phyloP scores from a whole-genome alignment of 2,329 filamentous ascomycete species.

The Beauveria asiatica region DNA sequence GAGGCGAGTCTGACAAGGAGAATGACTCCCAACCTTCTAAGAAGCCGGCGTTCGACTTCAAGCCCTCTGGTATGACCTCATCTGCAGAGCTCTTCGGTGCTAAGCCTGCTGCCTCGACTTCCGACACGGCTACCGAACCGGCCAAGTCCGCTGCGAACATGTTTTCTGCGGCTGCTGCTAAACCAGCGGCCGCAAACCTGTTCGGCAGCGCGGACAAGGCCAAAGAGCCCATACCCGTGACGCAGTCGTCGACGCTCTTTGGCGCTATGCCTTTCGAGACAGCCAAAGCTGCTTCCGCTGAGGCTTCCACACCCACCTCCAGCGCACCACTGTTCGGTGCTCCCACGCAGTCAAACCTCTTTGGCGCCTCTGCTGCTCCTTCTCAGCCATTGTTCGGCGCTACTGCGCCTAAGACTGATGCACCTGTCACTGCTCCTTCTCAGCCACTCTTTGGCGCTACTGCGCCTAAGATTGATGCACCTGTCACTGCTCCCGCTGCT shows the following conservation, averaged over 20 bases:
- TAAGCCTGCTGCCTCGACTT: conserved; percentile 23
- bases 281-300: conserved; percentile 13
- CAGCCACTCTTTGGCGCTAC: conserved; percentile 24
- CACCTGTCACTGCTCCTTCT: conserved; percentile 14
- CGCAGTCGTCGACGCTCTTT: conserved; percentile 27
- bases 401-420: conserved; percentile 17
- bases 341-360: conserved; percentile 19
- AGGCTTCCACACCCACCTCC: conserved; percentile 3
- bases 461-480: conserved; percentile 17
- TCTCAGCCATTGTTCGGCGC: conserved; percentile 24
- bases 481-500: conserved; percentile 14
- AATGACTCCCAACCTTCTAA: conserved; percentile 30
- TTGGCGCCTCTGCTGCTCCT: conserved; percentile 19
- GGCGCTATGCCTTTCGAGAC: conserved; percentile 23
- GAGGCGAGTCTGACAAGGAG: conserved; percentile 36
- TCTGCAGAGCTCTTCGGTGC: conserved; percentile 21
- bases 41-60: conserved; percentile 25
- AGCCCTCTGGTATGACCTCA: conserved; percentile 19
- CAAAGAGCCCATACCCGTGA: conserved; percentile 20
- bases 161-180: conserved; percentile 18
- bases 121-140: conserved; percentile 20
- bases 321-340: conserved; percentile 26
- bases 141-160: conserved; percentile 19
- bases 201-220: conserved; percentile 20
- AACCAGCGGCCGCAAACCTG: conserved; percentile 18